Base-by-base conservation (phyloP, 208 protist genomes). In the Acanthamoeba healyi region DNA sequence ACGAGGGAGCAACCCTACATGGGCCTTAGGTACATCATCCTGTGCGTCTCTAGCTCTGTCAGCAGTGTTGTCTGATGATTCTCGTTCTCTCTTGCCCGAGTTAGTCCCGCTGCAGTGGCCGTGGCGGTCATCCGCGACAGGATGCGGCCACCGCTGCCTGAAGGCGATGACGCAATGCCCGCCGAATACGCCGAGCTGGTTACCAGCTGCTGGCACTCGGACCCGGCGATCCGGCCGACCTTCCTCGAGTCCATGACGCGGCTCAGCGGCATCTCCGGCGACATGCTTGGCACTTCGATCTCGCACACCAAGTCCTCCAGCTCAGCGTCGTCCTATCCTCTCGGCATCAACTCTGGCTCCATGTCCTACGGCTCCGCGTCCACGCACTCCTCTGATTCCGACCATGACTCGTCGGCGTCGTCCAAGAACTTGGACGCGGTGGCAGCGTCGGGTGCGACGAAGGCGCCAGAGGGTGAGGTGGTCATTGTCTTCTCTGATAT, bases 211-310 rank as follows among this genome's bases (percentile, higher is more conserved):
- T 93, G 88, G 88, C 61, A 72, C 22, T 12, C 9, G 10, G 88
- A 93, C 29, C 88, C 88, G 14, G 38, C 88, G 15, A 79, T 72
- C 32, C 56, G 88, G 26, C 88, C 88, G 4, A 81, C 88, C 29
- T 93, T 93, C 88, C 40, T 93, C 12, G 88, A 93, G 40, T 56
- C 79, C 49, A 93, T 79, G 40, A 93, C 88, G 1, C 38, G 88
- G 17, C 88, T 93, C n/a, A 67, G 82, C 51, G 1, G 19, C 10
- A 67, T 90, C 14, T 4, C 15, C 19, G 82, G 46, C 29, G 61
- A 67, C 61, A 36, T 29, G 56, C 3, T 15, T 15, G 67, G 82
- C 34, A 67, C 9, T 26, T 7, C 29, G 24, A 63, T 2, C 10
- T 89, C 42, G 15, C 5, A 1, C 61, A 63, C 44, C 54, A 46